Evolutionary conservation across 768 basidiomycete species (phyloP).

Genomic region (Psilocybe tampanensis): DNA sequence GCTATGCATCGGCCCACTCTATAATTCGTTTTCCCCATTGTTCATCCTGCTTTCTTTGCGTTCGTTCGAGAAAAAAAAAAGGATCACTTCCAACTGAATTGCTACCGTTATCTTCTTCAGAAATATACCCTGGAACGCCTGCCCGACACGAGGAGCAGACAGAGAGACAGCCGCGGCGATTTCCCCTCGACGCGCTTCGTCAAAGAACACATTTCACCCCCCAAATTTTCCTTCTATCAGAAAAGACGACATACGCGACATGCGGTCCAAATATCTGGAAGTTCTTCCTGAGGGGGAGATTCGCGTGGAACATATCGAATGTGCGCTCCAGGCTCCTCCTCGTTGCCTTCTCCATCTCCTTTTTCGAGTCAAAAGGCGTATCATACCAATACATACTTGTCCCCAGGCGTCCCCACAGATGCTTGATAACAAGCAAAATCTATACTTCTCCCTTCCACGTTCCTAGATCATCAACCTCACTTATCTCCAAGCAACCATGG

Average conservation of each 20-base stretch:
- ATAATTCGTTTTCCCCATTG: background rate
- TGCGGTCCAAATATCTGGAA: background rate
- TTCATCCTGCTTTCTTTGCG: background rate
- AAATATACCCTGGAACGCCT: background rate
- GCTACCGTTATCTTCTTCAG: background rate
- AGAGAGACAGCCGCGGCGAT: background rate
- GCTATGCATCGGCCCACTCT: background rate
- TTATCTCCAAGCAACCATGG: too few species aligned
- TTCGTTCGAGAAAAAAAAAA: background rate
- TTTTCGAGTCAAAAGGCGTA: too few species aligned
- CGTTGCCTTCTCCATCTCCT: background rate
- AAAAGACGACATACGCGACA: background rate
- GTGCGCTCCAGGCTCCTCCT: background rate
- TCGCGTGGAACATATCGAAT: background rate
- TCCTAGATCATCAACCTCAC: too few species aligned
- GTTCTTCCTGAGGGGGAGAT: background rate
- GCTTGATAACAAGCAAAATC: too few species aligned
- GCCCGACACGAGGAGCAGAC: background rate
- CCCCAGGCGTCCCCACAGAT: too few species aligned
- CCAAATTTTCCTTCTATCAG: background rate
- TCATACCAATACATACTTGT: too few species aligned
- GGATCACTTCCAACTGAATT: background rate
- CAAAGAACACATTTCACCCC: background rate
- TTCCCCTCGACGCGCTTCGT: background rate
- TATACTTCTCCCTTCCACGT: too few species aligned